Conservation (phyloP, 495 filamentous ascomycete genomes). For the Lindgomyces ingoldianus region DNA sequence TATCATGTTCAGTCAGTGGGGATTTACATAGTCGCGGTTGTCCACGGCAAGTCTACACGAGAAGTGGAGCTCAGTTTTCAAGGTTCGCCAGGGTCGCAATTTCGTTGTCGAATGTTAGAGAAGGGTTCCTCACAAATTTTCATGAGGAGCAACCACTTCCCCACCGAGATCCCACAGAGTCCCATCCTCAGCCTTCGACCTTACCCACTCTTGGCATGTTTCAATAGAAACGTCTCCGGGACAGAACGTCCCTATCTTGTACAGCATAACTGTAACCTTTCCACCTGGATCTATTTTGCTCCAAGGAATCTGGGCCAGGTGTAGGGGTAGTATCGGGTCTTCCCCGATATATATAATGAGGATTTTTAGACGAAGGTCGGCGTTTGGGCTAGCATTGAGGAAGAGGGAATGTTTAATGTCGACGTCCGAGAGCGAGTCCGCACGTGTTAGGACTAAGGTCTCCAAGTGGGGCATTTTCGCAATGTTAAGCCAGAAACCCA, state of each 20-base stretch:
- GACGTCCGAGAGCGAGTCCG: slow-evolving; percentile 31
- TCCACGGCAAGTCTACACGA: too few relatives aligned
- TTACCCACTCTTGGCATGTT: slow-evolving; percentile 12
- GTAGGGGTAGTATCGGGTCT: slow-evolving; percentile 6
- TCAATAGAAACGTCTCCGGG: background rate
- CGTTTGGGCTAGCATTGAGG: too few relatives aligned
- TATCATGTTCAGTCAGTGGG: too few relatives aligned
- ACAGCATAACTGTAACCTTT: background rate
- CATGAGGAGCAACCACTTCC: slow-evolving; percentile 11
- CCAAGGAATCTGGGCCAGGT: slow-evolving; percentile 5
- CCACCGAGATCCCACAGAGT: slow-evolving; percentile 22
- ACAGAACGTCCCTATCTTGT: background rate
- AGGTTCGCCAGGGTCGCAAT: background rate
- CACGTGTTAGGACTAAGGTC: slow-evolving; percentile 45
- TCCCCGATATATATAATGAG: slow-evolving; percentile 18
- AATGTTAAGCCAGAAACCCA: slow-evolving; percentile 39
- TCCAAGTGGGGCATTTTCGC: slow-evolving; percentile 38
- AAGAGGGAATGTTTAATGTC: slow-evolving; percentile 22
- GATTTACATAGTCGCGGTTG: too few relatives aligned
- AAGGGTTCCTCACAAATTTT: background rate
- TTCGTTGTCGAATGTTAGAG: background rate
- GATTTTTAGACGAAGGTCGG: slow-evolving; percentile 12
- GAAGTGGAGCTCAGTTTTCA: too few relatives aligned
- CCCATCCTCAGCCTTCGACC: slow-evolving; percentile 10
- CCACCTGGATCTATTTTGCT: slow-evolving; percentile 12